Evolutionary conservation across 2,329 filamentous ascomycete genomes (phyloP).

Genomic region (Colletotrichum sp.): DNA sequence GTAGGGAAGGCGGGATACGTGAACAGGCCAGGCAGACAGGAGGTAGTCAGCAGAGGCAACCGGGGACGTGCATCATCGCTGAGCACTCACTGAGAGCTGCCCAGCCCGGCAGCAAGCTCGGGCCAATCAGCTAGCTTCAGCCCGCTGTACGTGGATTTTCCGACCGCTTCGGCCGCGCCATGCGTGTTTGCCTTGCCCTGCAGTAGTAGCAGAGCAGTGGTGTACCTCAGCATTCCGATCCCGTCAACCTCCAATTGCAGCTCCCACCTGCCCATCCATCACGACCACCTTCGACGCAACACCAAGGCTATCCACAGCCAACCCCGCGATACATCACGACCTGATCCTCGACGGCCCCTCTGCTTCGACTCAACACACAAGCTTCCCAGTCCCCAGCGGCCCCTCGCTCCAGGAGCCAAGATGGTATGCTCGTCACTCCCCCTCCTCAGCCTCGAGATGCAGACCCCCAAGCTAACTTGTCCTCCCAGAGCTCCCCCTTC

Average conservation of each 20-base stretch:
- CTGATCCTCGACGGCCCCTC: background rate
- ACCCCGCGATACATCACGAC: conserved; percentile 1
- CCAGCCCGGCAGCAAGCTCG: conserved; percentile 13
- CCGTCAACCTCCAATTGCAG: conserved; percentile 18
- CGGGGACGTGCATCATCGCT: conserved; percentile 16
- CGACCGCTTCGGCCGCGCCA: conserved; percentile 38
- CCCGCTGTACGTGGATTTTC: conserved; percentile 19
- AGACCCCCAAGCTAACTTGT: conserved; percentile 37
- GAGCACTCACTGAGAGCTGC: conserved; percentile 9
- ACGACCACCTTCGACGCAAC: conserved; percentile 12
- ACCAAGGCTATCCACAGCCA: conserved; percentile 3
- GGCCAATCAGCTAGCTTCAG: conserved; percentile 23
- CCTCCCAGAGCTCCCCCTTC: conserved; percentile 81
- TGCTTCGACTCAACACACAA: background rate
- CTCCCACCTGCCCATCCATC: conserved; percentile 24
- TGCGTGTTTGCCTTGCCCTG: conserved; percentile 47
- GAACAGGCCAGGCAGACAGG: conserved; percentile 22
- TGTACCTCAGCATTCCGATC: conserved; percentile 30
- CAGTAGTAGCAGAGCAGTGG: conserved; percentile 17
- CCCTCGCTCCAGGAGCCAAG: conserved; percentile 24
- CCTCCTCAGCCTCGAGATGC: conserved; percentile 14
- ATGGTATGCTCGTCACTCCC: conserved; percentile 22
- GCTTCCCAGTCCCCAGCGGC: background rate
- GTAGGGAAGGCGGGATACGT: background rate
- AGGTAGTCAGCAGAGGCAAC: conserved; percentile 15